Base-by-base conservation (phyloP, 179 eudicot species). In the Patellifolia procumbens region DNA sequence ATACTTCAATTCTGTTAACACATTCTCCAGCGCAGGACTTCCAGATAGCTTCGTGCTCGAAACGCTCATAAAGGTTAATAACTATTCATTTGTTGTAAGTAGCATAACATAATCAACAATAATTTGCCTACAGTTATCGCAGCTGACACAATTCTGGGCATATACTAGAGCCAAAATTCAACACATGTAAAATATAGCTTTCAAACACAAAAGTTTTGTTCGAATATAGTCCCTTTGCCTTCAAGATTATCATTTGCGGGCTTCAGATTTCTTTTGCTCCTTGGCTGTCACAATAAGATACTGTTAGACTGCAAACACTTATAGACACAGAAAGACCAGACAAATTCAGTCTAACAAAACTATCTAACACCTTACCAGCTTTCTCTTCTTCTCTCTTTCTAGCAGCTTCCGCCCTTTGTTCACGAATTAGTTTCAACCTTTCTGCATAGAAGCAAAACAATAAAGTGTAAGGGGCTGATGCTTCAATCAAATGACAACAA, bases 331-430 rank as follows among this genome's bases (percentile, higher is more conserved):
- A 17, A 26, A 28, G 13, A 19, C 42, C 60, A 37, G 46, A 42
- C 28, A 31, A 15, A 28, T 10, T 29, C 5, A 26, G 39, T 39
- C 55, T 5, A 43, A 26, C 39, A 59, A 20, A 48, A 67, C 42
- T 19, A 17, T 45, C 16, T 39, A 56, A 75, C 0, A 55, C 2
- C 75, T 82, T 84, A 92, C 94, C 97, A 56, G 94, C 90, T 84
- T 92, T 92, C 72, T 92, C 97, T 77, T 92, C 97, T 53, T 90
- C 97, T 55, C 97, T 86, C 83, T 92, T 92, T 78, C 75, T 92
- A 70, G 97, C 97, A 73, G 94, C 97, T 62, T 92, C 97, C 37
- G 95, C 97, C 80, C 97, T 92, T 79, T 92, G 95, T 52, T 92
- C 90, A 53, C 95, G 91, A 56, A 92, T 89, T 28, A 92, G 92